phyloP scores from a whole-genome alignment of 306 rosid species.

The Malus domestica region DNA sequence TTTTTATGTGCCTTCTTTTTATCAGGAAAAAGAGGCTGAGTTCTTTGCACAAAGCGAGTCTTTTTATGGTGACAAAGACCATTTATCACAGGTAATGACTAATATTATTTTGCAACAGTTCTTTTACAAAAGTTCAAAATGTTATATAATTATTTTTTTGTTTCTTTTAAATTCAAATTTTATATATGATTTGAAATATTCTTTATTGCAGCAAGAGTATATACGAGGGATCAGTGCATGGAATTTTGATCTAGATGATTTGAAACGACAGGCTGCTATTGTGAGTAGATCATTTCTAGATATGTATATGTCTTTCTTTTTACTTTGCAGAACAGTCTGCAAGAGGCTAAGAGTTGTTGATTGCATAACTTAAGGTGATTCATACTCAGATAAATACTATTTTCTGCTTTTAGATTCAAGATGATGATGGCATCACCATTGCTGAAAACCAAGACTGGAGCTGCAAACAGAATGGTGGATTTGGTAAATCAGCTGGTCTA shows the following conservation, averaged over 20 bases:
- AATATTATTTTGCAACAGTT: constrained; percentile 9
- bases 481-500: constrained; percentile 6
- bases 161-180: not conserved
- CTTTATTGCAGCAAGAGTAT: constrained; percentile 56
- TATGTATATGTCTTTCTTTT: not conserved
- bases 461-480: constrained; percentile 24
- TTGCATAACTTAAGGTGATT: not conserved
- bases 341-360: not conserved
- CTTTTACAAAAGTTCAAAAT: not conserved
- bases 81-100: constrained; percentile 59
- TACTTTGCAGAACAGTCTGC: not conserved
- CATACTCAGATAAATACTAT: not conserved
- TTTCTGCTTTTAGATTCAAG: constrained; percentile 46
- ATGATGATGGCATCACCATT: constrained; percentile 34
- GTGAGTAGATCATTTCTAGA: constrained; percentile 42
- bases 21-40: constrained; percentile 75
- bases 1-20: constrained; percentile 13
- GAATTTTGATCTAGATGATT: constrained; percentile 73
- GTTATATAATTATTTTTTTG: not conserved
- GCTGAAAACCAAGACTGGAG: constrained; percentile 38
- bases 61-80: constrained; percentile 68
- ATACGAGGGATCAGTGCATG: constrained; percentile 82
- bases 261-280: constrained; percentile 72
- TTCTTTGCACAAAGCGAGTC: constrained; percentile 67
- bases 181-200: not conserved